Evolutionary conservation across 164 flowering plant genomes (phyloP), one percentile per base, ranked within the genome.

Genomic region (Vitis rotundifolia): DNA sequence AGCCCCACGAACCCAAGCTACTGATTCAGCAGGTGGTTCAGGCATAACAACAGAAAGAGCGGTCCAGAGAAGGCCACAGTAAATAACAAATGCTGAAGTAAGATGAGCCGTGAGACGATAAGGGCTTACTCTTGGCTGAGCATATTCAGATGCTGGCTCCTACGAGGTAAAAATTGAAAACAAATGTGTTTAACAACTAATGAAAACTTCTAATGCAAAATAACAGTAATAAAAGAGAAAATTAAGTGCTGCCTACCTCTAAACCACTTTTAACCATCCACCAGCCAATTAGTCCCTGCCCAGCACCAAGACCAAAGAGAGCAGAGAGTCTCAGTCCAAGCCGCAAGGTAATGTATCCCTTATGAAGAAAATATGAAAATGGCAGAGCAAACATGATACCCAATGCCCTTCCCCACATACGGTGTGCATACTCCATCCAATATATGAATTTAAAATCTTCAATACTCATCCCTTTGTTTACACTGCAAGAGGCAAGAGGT

Each of bases 241-340:
- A 26, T 54, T 15, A 59, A 26, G 1, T 28, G 58, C 28, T 53
- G 51, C 79, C 73, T 71, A 90, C 98, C 92, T 93, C 97, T 52
- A 93, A 76, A 64, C 99, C 99, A 87, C 99, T 95, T 79, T 95
- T 95, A 28, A 95, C 99, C 99, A 95, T 95, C 99, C 99, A 95
- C 99, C 99, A 95, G 49, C 99, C 98, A 78, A 93, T 88, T n/a
- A 95, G 70, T 67, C 99, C 99, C 77, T 95, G 98, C 47, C 90
- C 99, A 78, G 90, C 99, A 73, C 98, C 99, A 80, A 95, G 95
- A 67, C 88, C 91, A 81, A 95, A 91, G n/a, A 95, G 85, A 52
- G 83, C 85, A 70, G 97, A 88, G 49, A 93, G 92, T 77, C 87
- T 91, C 73, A 86, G 71, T 68, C 94, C 99, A 67, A 93, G 91